Conservation (phyloP, 2,329 filamentous ascomycete genomes). For the Dothistroma septosporum region DNA sequence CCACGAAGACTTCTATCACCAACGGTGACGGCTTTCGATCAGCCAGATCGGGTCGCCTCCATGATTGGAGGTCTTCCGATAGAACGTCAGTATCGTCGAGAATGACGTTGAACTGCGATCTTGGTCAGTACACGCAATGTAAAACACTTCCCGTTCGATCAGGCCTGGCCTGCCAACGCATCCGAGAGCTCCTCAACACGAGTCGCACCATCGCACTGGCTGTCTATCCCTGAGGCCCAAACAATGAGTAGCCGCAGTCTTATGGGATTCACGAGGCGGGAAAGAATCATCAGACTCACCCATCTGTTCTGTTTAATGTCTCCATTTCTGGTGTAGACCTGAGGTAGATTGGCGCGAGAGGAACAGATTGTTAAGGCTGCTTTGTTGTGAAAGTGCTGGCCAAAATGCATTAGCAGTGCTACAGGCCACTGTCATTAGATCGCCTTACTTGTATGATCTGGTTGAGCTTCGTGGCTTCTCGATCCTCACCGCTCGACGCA, state of each 20-base stretch:
- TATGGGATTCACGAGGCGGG: too few species aligned
- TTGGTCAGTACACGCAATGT: conserved; percentile 4
- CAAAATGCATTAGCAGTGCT: conserved; percentile 10
- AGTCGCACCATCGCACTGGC: neutral
- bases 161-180: neutral
- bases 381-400: conserved; percentile 86
- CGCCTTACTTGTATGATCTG: conserved; percentile 80
- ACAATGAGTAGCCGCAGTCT: neutral
- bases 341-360: conserved; percentile 67
- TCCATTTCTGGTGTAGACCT: conserved; percentile 53
- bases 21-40: conserved; percentile 75
- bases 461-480: conserved; percentile 77
- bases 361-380: conserved; percentile 78
- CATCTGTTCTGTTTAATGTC: conserved; percentile 76
- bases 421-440: neutral
- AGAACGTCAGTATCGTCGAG: conserved; percentile 90
- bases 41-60: conserved; percentile 74
- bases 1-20: conserved; percentile 82
- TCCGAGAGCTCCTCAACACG: neutral
- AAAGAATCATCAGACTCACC: conserved; percentile 53
- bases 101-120: conserved; percentile 80
- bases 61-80: conserved; percentile 71
- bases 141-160: neutral
- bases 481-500: conserved; percentile 44
- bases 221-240: neutral